Percentiles rank a stretch among this genome's conserved stretches.
These are phyloP conservation scores for Botrytis fragariae DNA, from an alignment of 2,329 filamentous ascomycete genomes.

Conservation along the genomic window DNA sequence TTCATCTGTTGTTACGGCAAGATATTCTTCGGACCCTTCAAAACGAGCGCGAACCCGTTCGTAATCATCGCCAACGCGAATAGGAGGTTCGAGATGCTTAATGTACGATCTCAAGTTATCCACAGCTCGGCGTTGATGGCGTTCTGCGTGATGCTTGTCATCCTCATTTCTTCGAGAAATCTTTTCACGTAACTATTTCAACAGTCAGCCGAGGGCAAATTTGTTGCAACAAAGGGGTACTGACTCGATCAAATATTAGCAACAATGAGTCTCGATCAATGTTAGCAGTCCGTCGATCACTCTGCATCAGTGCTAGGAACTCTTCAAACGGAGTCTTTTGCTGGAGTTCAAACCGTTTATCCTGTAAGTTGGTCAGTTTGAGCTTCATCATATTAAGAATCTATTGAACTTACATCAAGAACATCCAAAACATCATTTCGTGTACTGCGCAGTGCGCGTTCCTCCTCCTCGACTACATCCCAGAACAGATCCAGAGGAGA, in stretches of 20 bases:
- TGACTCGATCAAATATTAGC: constrained; percentile 79
- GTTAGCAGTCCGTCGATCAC: constrained; percentile 84
- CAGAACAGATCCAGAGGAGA: constrained; percentile 90
- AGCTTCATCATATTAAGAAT: not conserved
- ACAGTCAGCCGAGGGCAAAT: constrained; percentile 30
- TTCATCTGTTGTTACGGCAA: constrained; percentile 78
- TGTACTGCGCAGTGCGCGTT: constrained; percentile 76
- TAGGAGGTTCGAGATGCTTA: constrained; percentile 85
- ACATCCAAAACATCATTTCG: constrained; percentile 85
- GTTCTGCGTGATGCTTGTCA: constrained; percentile 76
- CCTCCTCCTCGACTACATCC: constrained; percentile 92
- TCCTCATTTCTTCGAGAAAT: constrained; percentile 79
- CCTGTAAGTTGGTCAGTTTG: constrained; percentile 53
- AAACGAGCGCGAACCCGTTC: constrained; percentile 81
- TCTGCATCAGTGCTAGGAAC: constrained; percentile 77
- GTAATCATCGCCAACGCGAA: constrained; percentile 77
- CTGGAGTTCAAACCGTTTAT: constrained; percentile 88
- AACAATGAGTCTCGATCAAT: constrained; percentile 76
- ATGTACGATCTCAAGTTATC: constrained; percentile 83
- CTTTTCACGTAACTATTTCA: constrained; percentile 72
- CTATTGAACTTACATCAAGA: constrained; percentile 65
- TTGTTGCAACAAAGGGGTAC: constrained; percentile 33
- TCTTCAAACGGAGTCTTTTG: constrained; percentile 84
- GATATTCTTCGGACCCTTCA: constrained; percentile 79
- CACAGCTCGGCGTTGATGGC: constrained; percentile 78